A percentile compares a stretch with the other conserved stretches of the same genome.
Conservation (phyloP, 352 stramenopile species). For the Globisporangium nagaii region DNA sequence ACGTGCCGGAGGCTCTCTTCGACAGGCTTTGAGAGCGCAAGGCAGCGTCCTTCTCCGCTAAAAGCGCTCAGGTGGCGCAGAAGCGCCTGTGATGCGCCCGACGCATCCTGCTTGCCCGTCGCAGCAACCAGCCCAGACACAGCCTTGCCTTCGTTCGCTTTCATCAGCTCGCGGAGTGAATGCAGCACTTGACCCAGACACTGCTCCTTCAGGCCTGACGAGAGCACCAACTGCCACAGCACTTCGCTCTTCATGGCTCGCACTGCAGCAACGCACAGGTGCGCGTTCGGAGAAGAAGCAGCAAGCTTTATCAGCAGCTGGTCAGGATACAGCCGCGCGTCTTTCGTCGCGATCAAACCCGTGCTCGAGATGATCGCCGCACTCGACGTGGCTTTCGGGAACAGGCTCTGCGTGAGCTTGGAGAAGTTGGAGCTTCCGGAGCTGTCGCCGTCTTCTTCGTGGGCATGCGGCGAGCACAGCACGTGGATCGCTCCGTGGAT, state of each 20-base stretch:
- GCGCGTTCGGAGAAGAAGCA: slow-evolving; percentile 22
- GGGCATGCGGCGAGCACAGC: slow-evolving; percentile 48
- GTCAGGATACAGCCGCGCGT: slow-evolving; percentile 61
- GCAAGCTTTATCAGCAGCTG: slow-evolving; percentile 62
- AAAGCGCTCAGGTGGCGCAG: slow-evolving; percentile 4
- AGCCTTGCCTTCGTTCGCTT: slow-evolving; percentile 42
- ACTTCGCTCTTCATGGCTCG: slow-evolving; percentile 47
- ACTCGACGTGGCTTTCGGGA: slow-evolving; percentile 46
- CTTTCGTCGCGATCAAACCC: slow-evolving; percentile 72
- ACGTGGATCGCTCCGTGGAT: slow-evolving; percentile 69
- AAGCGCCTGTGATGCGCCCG: neutral
- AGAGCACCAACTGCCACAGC: slow-evolving; percentile 53
- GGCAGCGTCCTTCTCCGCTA: slow-evolving; percentile 9
- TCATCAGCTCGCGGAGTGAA: slow-evolving; percentile 18
- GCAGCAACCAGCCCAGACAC: slow-evolving; percentile 23
- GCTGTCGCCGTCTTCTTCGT: slow-evolving; percentile 11
- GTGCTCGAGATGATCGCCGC: slow-evolving; percentile 55
- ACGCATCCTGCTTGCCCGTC: slow-evolving; percentile 1
- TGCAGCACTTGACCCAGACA: slow-evolving; percentile 33
- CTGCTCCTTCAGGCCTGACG: slow-evolving; percentile 36
- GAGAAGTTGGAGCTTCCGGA: slow-evolving; percentile 14
- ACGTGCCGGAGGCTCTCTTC: slow-evolving; percentile 20
- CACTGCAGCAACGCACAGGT: slow-evolving; percentile 50
- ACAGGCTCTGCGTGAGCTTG: slow-evolving; percentile 56
- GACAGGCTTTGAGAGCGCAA: neutral